These are phyloP conservation scores for Ogataea pini DNA, from an alignment of 805 yeast species.

Conservation along the genomic window DNA sequence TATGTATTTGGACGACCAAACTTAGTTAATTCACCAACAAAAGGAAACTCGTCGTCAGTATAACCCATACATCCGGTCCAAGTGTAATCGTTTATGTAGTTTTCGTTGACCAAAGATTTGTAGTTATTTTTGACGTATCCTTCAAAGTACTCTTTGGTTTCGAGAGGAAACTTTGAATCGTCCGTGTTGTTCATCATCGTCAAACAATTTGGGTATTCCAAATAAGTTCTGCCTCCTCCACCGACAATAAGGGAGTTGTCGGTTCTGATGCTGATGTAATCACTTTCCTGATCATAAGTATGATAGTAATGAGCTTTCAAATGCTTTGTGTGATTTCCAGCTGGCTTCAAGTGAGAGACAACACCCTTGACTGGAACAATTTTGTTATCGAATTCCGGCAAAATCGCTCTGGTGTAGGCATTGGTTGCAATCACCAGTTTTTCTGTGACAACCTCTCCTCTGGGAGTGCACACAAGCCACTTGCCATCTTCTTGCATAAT, in stretches of 20 bases:
- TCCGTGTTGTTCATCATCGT: conserved; percentile 32
- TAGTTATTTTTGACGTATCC: conserved; percentile 34
- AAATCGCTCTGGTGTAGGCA: conserved; percentile 35
- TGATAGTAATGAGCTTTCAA: conserved; percentile 24
- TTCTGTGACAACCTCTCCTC: conserved; percentile 30
- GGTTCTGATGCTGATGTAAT: conserved; percentile 37
- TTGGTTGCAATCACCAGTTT: conserved; percentile 42
- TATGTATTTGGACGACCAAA: conserved; percentile 34
- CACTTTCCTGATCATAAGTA: conserved; percentile 24
- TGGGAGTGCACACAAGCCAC: conserved; percentile 36
- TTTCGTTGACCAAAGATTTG: conserved; percentile 21
- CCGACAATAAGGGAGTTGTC: conserved; percentile 41
- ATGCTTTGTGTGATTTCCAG: conserved; percentile 4
- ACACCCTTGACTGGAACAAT: conserved; percentile 41
- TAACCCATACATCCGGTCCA: conserved; percentile 54
- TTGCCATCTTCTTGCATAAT: conserved; percentile 26
- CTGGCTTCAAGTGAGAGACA: conserved; percentile 32
- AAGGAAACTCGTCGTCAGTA: conserved; percentile 43
- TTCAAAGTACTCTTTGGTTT: conserved; percentile 28
- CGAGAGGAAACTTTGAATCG: conserved; percentile 35
- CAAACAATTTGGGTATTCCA: conserved; percentile 15
- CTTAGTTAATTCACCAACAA: conserved; percentile 41
- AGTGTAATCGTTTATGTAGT: conserved; percentile 33
- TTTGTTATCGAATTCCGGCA: conserved; percentile 30
- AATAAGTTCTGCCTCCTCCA: conserved; percentile 30